A percentile compares a stretch with the other conserved stretches of the same genome.
Evolutionary conservation across 495 filamentous ascomycete species (phyloP).

Genomic region (Neurospora pannonica): DNA sequence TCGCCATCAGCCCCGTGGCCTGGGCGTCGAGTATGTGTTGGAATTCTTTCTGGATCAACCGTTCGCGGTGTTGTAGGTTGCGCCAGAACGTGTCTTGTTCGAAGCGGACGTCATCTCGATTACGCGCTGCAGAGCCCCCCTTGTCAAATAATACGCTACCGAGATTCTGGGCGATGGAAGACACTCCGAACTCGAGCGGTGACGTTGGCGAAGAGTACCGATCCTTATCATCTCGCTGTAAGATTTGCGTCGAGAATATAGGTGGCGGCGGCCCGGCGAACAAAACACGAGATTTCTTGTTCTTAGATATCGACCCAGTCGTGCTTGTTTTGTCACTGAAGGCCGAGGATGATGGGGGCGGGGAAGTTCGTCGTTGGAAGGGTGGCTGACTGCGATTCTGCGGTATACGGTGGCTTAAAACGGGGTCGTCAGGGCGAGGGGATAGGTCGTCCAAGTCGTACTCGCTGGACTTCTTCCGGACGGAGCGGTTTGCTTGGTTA

Average conservation of each 20-base stretch:
- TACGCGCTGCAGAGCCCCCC: constrained; percentile 1
- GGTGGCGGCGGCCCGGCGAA: constrained; percentile 28
- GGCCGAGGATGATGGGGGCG: neutral
- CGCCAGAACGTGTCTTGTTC: constrained; percentile 27
- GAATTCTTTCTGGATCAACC: constrained; percentile 61
- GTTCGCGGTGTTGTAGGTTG: constrained; percentile 37
- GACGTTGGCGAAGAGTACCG: neutral
- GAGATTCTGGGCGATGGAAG: constrained; percentile 17
- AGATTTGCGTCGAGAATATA: constrained; percentile 17
- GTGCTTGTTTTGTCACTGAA: constrained; percentile 13
- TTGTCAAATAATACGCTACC: constrained; percentile 25
- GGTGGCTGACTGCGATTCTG: neutral
- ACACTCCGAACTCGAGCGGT: constrained; percentile 1
- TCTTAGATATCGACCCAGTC: constrained; percentile 13
- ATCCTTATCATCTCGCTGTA: constrained; percentile 25
- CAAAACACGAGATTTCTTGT: constrained; percentile 10
- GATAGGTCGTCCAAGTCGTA: constrained; percentile 35
- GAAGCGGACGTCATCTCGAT: constrained; percentile 7
- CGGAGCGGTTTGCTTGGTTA: constrained; percentile 9
- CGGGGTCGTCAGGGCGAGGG: constrained; percentile 28
- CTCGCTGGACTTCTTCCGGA: constrained; percentile 29
- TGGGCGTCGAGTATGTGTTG: constrained; percentile 81
- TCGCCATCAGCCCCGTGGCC: constrained; percentile 53
- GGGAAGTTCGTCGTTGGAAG: constrained; percentile 1
- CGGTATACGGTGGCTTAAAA: constrained; percentile 12